A percentile compares a stretch with the other conserved stretches of the same genome.
These are phyloP conservation scores for Stramenopiles sp. DNA, from an alignment of 352 stramenopile species.

Conservation along the genomic window DNA sequence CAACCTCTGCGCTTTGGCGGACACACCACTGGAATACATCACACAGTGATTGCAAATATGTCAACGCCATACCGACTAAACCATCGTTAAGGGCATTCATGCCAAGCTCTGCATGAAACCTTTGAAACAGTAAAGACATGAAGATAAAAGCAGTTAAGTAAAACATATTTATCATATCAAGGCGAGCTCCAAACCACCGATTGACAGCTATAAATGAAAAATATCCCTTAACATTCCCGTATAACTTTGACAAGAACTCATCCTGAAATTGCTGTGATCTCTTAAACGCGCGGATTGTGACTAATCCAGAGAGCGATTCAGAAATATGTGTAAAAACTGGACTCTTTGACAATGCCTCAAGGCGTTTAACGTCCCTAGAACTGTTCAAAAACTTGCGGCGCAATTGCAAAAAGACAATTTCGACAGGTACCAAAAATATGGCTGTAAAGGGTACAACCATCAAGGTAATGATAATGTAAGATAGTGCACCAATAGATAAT, in stretches of 20 bases:
- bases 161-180: not conserved
- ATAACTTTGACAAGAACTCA: not conserved
- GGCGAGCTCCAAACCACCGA: not conserved
- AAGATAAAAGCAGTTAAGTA: conserved; percentile 2
- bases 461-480: not conserved
- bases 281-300: conserved; percentile 51
- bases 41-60: not conserved
- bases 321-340: conserved; percentile 62
- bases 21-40: not conserved
- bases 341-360: conserved; percentile 24
- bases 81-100: not conserved
- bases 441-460: not conserved
- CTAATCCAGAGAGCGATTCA: conserved; percentile 62
- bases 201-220: not conserved
- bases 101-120: not conserved
- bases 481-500: not conserved
- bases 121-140: not conserved
- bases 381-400: not conserved
- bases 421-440: not conserved
- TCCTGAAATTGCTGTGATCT: conserved; percentile 29
- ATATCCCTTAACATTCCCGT: not conserved
- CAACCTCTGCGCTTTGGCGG: not conserved
- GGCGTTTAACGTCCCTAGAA: not conserved
- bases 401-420: not conserved
- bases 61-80: not conserved